Conservation (phyloP, 345 rosid species). For the Bruguiera parviflora region DNA sequence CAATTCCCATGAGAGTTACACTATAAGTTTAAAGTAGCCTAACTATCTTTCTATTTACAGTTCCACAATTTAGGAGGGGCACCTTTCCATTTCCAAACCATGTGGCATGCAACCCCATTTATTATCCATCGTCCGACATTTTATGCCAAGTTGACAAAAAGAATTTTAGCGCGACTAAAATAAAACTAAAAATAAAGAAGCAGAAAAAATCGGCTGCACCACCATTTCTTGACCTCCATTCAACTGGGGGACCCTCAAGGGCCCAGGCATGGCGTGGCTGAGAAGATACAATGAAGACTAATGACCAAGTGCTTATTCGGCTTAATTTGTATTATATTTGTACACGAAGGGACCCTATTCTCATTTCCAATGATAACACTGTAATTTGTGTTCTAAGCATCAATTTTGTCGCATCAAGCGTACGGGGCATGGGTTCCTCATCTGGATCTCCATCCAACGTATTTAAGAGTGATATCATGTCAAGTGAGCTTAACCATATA, state of each 20-base stretch:
- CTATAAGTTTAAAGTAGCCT: background rate
- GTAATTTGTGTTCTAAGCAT: conserved; percentile 12
- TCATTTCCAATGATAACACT: conserved; percentile 15
- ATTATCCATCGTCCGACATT: conserved; percentile 12
- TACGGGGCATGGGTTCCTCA: background rate
- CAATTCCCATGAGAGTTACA: conserved; percentile 2
- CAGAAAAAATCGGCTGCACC: background rate
- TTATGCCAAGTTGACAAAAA: background rate
- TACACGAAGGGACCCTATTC: conserved; percentile 8
- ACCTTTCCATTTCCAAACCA: too few relatives aligned
- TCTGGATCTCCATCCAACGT: background rate
- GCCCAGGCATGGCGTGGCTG: conserved; percentile 13
- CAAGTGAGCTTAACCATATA: too few relatives aligned
- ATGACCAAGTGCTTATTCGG: background rate
- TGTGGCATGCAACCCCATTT: background rate
- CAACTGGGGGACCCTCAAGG: conserved; percentile 11
- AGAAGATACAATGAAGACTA: conserved; percentile 8
- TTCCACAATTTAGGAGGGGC: too few relatives aligned
- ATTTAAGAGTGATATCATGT: too few relatives aligned
- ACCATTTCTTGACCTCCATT: conserved; percentile 1
- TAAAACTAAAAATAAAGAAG: background rate
- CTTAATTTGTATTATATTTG: conserved; percentile 13
- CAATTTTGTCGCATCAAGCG: background rate
- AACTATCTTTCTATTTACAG: too few relatives aligned
- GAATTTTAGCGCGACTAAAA: background rate